These are phyloP conservation scores for Aspergillus spinulosporus DNA, from an alignment of 2,329 filamentous ascomycete genomes.

Conservation along the genomic window DNA sequence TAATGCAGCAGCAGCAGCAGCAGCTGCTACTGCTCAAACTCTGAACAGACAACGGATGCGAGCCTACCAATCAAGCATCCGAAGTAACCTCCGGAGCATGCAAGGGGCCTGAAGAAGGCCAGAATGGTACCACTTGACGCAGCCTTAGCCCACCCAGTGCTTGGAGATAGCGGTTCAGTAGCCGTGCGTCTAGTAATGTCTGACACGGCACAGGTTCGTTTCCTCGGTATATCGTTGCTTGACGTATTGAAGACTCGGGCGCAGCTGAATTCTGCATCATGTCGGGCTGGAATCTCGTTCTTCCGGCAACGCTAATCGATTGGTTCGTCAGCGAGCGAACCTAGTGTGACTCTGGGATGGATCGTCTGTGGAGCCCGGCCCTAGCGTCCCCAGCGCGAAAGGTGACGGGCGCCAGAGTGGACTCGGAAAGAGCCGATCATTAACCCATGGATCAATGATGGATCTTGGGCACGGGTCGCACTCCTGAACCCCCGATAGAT, in stretches of 20 bases:
- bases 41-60: neutral
- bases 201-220: neutral
- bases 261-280: too few species aligned
- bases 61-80: neutral
- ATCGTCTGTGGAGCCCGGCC: neutral
- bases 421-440: constrained; percentile 16
- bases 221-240: neutral
- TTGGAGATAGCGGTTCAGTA: neutral
- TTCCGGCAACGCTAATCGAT: neutral
- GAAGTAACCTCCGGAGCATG: neutral
- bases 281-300: neutral
- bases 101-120: neutral
- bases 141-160: neutral
- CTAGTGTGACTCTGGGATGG: constrained; percentile 2
- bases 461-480: neutral
- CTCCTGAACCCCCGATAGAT: too few species aligned
- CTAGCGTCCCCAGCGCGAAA: constrained; percentile 10
- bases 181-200: neutral
- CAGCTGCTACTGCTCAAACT: neutral
- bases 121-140: neutral
- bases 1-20: neutral
- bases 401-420: constrained; percentile 1
- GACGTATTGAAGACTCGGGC: neutral
- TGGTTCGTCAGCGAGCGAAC: constrained; percentile 6
- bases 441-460: constrained; percentile 8